Evolutionary conservation across 805 yeast species (phyloP).

Genomic region (Barnettozyma pratensis): DNA sequence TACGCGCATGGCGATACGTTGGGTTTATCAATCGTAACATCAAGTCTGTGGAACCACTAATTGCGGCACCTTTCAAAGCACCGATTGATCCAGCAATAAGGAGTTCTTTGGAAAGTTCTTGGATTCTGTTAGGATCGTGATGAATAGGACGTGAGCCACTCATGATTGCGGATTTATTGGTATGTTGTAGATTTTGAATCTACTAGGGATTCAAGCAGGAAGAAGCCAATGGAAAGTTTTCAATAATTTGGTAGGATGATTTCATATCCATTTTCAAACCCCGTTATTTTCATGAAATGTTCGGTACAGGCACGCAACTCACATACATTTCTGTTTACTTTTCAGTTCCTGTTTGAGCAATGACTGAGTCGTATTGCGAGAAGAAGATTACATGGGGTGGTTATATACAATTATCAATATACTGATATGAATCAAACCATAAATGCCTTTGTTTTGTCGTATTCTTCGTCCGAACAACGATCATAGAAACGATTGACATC

Average conservation of each 20-base stretch:
- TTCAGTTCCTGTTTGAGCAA: not conserved
- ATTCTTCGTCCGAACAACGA: too few relatives aligned
- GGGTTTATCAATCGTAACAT: conserved; percentile 31
- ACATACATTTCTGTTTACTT: not conserved
- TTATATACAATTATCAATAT: too few relatives aligned
- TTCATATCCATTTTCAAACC: not conserved
- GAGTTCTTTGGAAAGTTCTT: conserved; percentile 33
- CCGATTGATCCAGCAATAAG: conserved; percentile 35
- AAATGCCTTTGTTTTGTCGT: too few relatives aligned
- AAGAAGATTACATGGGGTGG: too few relatives aligned
- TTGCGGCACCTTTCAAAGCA: conserved; percentile 36
- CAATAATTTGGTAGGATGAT: too few relatives aligned
- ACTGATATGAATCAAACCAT: too few relatives aligned
- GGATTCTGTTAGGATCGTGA: conserved; percentile 32
- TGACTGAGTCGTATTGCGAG: too few relatives aligned
- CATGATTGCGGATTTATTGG: not conserved
- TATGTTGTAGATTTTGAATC: too few relatives aligned
- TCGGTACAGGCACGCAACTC: not conserved
- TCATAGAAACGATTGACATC: too few relatives aligned
- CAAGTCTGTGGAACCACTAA: conserved; percentile 31
- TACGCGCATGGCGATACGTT: conserved; percentile 33
- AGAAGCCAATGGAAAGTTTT: too few relatives aligned
- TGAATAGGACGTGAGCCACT: conserved; percentile 15
- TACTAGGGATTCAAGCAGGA: too few relatives aligned
- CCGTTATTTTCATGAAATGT: not conserved